phyloP scores from a whole-genome alignment of 441 rosid species.

The Populus hybrid region DNA sequence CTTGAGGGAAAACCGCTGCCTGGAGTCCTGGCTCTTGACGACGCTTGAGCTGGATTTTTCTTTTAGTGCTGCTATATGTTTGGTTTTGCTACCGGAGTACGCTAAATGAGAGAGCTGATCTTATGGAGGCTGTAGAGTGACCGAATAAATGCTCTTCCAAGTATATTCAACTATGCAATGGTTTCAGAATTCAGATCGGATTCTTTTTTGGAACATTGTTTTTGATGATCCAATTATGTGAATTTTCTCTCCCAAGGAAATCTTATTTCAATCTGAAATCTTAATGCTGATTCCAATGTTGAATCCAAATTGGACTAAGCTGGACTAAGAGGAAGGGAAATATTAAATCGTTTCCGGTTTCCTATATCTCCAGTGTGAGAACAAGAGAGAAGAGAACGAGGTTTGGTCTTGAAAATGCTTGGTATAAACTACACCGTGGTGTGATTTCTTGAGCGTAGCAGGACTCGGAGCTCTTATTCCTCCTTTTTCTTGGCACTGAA shows the following conservation, averaged over 20 bases:
- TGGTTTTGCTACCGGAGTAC: slow-evolving; percentile 32
- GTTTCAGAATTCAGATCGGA: not conserved
- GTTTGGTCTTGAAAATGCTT: not conserved
- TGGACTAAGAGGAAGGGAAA: too few species aligned
- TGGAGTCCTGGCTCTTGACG: slow-evolving; percentile 89
- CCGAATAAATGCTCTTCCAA: slow-evolving; percentile 23
- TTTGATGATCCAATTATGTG: slow-evolving; percentile 2
- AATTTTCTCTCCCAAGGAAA: not conserved
- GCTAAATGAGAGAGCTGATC: slow-evolving; percentile 16
- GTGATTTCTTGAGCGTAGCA: not conserved
- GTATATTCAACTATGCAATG: not conserved
- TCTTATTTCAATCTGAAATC: not conserved
- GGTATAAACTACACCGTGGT: too few species aligned
- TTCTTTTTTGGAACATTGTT: slow-evolving; percentile 10
- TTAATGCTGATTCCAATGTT: not conserved
- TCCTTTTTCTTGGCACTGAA: not conserved
- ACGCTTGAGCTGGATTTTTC: slow-evolving; percentile 39
- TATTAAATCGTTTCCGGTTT: too few species aligned
- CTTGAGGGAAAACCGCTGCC: slow-evolving; percentile 89
- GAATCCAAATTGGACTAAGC: not conserved
- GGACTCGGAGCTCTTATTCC: not conserved
- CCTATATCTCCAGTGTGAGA: not conserved
- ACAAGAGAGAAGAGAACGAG: not conserved
- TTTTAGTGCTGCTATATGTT: slow-evolving; percentile 14
- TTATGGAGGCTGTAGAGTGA: slow-evolving; percentile 30